A percentile compares a stretch with the other conserved stretches of the same genome.
Evolutionary conservation across 1,139 yeast species (phyloP).

Genomic region (Arxiozyma bovina): DNA sequence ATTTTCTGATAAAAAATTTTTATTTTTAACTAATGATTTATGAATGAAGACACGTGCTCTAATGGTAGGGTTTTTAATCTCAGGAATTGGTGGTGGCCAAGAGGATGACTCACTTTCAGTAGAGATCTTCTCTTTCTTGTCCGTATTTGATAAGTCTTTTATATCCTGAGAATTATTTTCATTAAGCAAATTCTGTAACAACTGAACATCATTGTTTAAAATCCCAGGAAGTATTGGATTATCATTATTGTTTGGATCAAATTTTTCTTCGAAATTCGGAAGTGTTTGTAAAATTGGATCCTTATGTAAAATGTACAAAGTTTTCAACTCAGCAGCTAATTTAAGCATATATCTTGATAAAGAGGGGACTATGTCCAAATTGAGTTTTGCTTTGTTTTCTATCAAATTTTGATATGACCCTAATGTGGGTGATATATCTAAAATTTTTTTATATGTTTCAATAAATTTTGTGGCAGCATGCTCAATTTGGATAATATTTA

Average conservation of each 20-base stretch:
- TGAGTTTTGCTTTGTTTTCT: conserved; percentile 31
- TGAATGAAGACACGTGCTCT: conserved; percentile 73
- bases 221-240: conserved; percentile 20
- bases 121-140: conserved; percentile 6
- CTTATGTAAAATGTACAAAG: conserved; percentile 41
- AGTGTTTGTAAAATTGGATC: conserved; percentile 44
- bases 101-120: conserved; percentile 5
- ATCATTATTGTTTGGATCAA: conserved; percentile 22
- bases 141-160: conserved; percentile 2
- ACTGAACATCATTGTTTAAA: conserved; percentile 13
- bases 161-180: conserved; percentile 11
- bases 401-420: conserved; percentile 37
- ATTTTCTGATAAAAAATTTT: conserved; percentile 44
- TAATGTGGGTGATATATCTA: conserved; percentile 47
- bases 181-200: conserved; percentile 19
- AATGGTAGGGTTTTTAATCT: conserved; percentile 50
- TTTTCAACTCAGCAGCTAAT: conserved; percentile 52
- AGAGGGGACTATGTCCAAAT: conserved; percentile 36
- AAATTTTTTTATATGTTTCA: conserved; percentile 43
- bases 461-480: conserved; percentile 44
- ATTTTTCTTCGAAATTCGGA: conserved; percentile 27
- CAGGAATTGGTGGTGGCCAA: conserved; percentile 63
- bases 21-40: conserved; percentile 58
- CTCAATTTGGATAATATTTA: conserved; percentile 39
- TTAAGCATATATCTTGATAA: conserved; percentile 48